Evolutionary conservation across 1,139 yeast genomes (phyloP).

Genomic region (Blastobotrys elegans): DNA sequence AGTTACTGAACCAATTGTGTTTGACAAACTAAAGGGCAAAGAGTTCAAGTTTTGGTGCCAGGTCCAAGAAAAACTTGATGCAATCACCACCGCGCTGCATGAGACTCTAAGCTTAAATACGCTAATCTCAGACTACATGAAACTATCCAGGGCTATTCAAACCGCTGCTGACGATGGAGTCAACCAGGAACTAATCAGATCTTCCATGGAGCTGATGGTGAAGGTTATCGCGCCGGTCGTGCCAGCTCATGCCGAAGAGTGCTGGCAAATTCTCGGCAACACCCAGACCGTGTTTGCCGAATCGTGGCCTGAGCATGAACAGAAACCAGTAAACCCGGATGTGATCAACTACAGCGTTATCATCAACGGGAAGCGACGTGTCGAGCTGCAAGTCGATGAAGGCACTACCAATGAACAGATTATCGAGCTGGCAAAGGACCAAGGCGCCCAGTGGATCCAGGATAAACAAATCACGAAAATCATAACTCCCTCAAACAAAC

Average conservation of each 20-base stretch:
- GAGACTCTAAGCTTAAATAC: constrained; percentile 69
- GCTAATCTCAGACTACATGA: constrained; percentile 85
- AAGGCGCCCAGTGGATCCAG: constrained; percentile 19
- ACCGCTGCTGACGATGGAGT: constrained; percentile 32
- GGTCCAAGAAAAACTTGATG: constrained; percentile 45
- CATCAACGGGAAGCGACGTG: constrained; percentile 65
- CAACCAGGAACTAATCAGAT: constrained; percentile 35
- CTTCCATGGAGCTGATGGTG: constrained; percentile 50
- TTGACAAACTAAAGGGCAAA: constrained; percentile 2
- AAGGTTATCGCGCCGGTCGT: constrained; percentile 65
- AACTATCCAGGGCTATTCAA: constrained; percentile 56
- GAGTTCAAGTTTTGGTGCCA: constrained; percentile 47
- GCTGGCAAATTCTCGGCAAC: constrained; percentile 48
- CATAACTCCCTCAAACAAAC: constrained; percentile 23
- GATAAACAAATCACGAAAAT: constrained; percentile 21
- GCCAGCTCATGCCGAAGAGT: constrained; percentile 80
- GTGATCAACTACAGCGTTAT: constrained; percentile 37
- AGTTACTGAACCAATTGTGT: not conserved
- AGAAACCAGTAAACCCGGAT: constrained; percentile 12
- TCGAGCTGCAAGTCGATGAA: constrained; percentile 33
- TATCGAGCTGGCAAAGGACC: constrained; percentile 19
- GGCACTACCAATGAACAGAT: constrained; percentile 35
- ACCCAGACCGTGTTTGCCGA: constrained; percentile 45
- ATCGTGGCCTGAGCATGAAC: constrained; percentile 29
- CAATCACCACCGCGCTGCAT: constrained; percentile 56